Percentiles rank a stretch among this genome's conserved stretches.
Evolutionary conservation across 1,139 yeast species (phyloP).

Genomic region (Spencermartinsiella ligniputridi): DNA sequence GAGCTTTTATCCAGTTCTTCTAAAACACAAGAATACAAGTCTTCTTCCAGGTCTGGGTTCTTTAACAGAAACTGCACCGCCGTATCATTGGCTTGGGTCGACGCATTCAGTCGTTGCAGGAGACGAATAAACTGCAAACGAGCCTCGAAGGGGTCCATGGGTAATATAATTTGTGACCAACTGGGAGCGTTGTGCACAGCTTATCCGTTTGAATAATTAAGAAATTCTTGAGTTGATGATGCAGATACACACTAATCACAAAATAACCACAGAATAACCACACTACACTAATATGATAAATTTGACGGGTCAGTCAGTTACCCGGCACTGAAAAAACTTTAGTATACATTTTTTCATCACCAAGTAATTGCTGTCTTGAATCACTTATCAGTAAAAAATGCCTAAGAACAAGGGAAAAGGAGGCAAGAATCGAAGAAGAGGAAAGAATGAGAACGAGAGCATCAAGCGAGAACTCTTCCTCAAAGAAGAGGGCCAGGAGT

Average conservation of each 20-base stretch:
- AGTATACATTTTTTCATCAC: background rate
- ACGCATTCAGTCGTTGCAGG: slow-evolving; percentile 58
- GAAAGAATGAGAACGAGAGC: slow-evolving; percentile 89
- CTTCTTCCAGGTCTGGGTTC: slow-evolving; percentile 60
- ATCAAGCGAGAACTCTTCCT: slow-evolving; percentile 90
- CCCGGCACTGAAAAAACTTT: slow-evolving; percentile 5
- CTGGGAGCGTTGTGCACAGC: too few species aligned
- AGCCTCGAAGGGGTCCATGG: slow-evolving; percentile 78
- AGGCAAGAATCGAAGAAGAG: slow-evolving; percentile 91
- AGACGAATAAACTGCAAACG: slow-evolving; percentile 63
- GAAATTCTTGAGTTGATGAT: too few species aligned
- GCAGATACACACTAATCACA: too few species aligned
- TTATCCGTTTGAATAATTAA: too few species aligned
- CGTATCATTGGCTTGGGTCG: slow-evolving; percentile 50
- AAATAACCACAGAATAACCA: too few species aligned
- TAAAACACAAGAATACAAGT: slow-evolving; percentile 63
- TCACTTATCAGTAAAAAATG: slow-evolving; percentile 41
- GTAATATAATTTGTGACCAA: too few species aligned
- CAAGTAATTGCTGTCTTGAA: background rate
- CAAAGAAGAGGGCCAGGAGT: slow-evolving; percentile 96
- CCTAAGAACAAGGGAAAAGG: slow-evolving; percentile 55
- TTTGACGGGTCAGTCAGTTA: background rate
- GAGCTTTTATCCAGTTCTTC: slow-evolving; percentile 49
- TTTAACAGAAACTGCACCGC: slow-evolving; percentile 59
- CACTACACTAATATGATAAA: too few species aligned